Percentiles rank a stretch among this genome's conserved stretches.
Conservation (phyloP, 441 rosid species). For the Gossypium davidsonii region DNA sequence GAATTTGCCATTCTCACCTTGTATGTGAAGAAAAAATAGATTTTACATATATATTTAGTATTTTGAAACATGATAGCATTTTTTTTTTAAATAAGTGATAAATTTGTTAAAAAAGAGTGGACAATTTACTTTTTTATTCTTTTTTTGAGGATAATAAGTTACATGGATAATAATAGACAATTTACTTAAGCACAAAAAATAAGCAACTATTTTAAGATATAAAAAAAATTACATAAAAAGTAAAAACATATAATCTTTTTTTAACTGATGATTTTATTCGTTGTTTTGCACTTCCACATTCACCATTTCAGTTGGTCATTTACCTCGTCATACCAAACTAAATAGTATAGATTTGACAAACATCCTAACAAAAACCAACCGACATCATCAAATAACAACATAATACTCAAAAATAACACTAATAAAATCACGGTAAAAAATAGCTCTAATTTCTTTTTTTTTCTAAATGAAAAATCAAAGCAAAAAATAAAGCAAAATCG, state of each 20-base stretch:
- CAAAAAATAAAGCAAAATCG: not conserved
- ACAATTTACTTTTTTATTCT: not conserved
- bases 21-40: too few species aligned
- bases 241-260: not conserved
- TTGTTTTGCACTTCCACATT: not conserved
- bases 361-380: not conserved
- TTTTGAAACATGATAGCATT: too few species aligned
- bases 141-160: not conserved
- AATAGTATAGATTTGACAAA: not conserved
- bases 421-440: not conserved
- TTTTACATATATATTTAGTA: too few species aligned
- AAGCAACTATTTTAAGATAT: not conserved
- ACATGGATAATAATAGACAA: not conserved
- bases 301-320: not conserved
- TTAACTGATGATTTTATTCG: not conserved
- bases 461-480: not conserved
- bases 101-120: not conserved
- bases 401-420: not conserved
- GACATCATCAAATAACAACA: not conserved
- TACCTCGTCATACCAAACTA: not conserved
- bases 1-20: not conserved
- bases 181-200: not conserved
- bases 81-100: too few species aligned
- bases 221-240: not conserved
- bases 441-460: not conserved